phyloP scores from a whole-genome alignment of 1,284 basidiomycete species.

The Cryptococcus sp. region DNA sequence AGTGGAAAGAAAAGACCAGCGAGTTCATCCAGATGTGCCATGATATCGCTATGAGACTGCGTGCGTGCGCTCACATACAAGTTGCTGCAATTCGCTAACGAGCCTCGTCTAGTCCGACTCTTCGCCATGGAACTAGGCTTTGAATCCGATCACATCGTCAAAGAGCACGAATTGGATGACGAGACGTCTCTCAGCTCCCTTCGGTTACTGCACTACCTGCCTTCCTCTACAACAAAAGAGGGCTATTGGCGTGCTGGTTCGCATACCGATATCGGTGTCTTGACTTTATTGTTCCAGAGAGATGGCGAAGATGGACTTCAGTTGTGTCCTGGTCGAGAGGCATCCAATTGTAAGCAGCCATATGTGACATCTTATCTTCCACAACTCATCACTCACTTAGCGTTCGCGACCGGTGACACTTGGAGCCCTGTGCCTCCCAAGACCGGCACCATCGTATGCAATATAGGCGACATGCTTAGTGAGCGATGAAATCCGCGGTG shows the following conservation, averaged over 20 bases:
- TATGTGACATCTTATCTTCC: background rate
- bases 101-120: constrained; percentile 5
- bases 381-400: background rate
- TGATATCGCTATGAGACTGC: constrained; percentile 6
- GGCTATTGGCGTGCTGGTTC: constrained; percentile 24
- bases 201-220: constrained; percentile 21
- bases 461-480: constrained; percentile 27
- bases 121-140: constrained; percentile 11
- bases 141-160: constrained; percentile 4
- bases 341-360: background rate
- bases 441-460: constrained; percentile 21
- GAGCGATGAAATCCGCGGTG: background rate
- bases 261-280: constrained; percentile 23
- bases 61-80: background rate
- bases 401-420: constrained; percentile 5
- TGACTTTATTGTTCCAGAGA: constrained; percentile 22
- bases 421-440: constrained; percentile 8
- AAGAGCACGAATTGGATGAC: constrained; percentile 7
- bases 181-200: constrained; percentile 8
- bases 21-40: no score
- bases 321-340: constrained; percentile 20
- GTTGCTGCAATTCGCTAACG: background rate
- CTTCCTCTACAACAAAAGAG: constrained; percentile 6
- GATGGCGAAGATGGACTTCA: constrained; percentile 23
- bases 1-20: no score